Percentiles rank a stretch among this genome's conserved stretches.
Conservation (phyloP, 2,329 filamentous ascomycete species). For the Incumbomyces lentus region DNA sequence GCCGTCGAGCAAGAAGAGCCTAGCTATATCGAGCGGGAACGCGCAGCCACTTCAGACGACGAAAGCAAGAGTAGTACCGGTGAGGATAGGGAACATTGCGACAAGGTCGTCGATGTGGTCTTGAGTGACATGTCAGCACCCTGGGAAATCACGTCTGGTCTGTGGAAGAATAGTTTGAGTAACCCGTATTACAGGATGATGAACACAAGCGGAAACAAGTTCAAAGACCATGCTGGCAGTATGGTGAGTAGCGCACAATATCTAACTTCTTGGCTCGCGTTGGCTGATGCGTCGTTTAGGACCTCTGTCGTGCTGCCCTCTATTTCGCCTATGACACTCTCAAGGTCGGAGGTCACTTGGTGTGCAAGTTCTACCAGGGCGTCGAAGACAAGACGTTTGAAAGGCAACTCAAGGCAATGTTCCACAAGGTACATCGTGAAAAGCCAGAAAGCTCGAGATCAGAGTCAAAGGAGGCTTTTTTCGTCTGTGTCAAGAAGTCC, state of each 20-base stretch:
- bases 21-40: slow-evolving; percentile 17
- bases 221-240: slow-evolving; percentile 82
- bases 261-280: slow-evolving; percentile 7
- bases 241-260: slow-evolving; percentile 56
- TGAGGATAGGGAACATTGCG: slow-evolving; percentile 24
- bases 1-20: slow-evolving; percentile 17
- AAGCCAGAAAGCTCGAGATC: slow-evolving; percentile 86
- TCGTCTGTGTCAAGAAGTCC: slow-evolving; percentile 67
- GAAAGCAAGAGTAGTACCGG: slow-evolving; percentile 15
- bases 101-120: slow-evolving; percentile 73
- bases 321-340: slow-evolving; percentile 78
- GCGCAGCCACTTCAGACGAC: slow-evolving; percentile 25
- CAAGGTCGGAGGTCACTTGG: slow-evolving; percentile 71
- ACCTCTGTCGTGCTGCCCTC: slow-evolving; percentile 78
- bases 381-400: slow-evolving; percentile 74
- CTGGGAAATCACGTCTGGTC: slow-evolving; percentile 72
- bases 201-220: slow-evolving; percentile 86
- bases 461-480: slow-evolving; percentile 76
- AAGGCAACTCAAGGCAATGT: slow-evolving; percentile 61
- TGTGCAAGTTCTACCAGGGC: slow-evolving; percentile 97
- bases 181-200: slow-evolving; percentile 97
- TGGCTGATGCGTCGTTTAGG: too few species aligned
- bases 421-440: slow-evolving; percentile 68
- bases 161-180: slow-evolving; percentile 82
- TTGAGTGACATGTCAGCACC: slow-evolving; percentile 98